These are phyloP conservation scores for Diaporthe longicolla DNA, from an alignment of 2,329 filamentous ascomycete species.

Conservation along the genomic window DNA sequence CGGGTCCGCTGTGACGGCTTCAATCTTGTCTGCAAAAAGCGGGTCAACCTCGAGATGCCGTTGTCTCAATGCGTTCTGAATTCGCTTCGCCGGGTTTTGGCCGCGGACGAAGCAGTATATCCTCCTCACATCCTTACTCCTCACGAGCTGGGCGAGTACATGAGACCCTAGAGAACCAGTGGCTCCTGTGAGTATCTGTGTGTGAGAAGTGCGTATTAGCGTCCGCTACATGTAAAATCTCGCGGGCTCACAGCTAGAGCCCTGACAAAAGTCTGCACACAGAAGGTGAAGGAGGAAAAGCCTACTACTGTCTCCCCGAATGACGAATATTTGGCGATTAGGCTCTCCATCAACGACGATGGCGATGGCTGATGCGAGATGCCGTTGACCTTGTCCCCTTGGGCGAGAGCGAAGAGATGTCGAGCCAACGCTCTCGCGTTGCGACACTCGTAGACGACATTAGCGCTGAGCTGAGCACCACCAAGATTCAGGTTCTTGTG, in stretches of 20 bases:
- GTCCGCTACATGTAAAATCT: slow-evolving; percentile 30
- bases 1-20: slow-evolving; percentile 53
- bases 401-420: slow-evolving; percentile 50
- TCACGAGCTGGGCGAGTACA: slow-evolving; percentile 54
- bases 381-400: slow-evolving; percentile 43
- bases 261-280: too few relatives aligned
- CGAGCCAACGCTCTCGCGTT: slow-evolving; percentile 54
- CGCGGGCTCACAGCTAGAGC: too few relatives aligned
- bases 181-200: slow-evolving; percentile 56
- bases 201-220: background rate
- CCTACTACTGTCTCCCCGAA: slow-evolving; percentile 51
- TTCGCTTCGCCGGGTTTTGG: slow-evolving; percentile 42
- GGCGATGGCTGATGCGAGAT: slow-evolving; percentile 46
- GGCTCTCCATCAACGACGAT: slow-evolving; percentile 55
- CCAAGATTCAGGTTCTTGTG: slow-evolving; percentile 56
- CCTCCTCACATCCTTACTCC: slow-evolving; percentile 51
- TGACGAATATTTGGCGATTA: slow-evolving; percentile 61
- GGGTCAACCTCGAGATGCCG: slow-evolving; percentile 37
- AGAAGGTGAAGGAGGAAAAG: too few relatives aligned
- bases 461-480: slow-evolving; percentile 50
- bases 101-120: slow-evolving; percentile 57
- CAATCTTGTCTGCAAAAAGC: slow-evolving; percentile 49
- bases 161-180: slow-evolving; percentile 60
- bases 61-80: slow-evolving; percentile 12
- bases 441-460: slow-evolving; percentile 59